Base-by-base conservation (phyloP, 306 rosid genomes). In the Gillenia trifoliata region DNA sequence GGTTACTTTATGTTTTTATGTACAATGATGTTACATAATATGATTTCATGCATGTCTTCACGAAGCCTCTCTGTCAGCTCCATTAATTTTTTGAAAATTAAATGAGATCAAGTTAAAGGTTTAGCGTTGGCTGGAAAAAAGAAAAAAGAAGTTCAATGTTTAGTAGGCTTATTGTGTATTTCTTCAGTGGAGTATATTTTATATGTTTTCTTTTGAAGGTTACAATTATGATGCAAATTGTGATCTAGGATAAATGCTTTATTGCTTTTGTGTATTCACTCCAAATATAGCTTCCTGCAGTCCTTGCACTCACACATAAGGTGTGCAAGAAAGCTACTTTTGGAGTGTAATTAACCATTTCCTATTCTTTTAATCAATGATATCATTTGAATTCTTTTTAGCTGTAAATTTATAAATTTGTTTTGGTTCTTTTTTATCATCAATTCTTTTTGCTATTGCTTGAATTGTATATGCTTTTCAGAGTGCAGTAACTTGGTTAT, bases 401-500 rank as follows among this genome's bases (percentile, higher is more conserved):
- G 54, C 67, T 69, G 61, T 36, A 38, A 40, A 22, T 11, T 23
- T 47, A 19, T 22, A 16, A 57, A 25, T 79, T 3, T 28, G 3
- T 47, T 45, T 55, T 56, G 25, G 1, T 29, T 64, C 41, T 22
- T 59, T 73, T 16, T 54, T 33, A 9, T 64, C 26, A 19, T 22
- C n/a, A 78, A 31, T 54, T 77, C 8, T 34, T 45, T 75, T 52
- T 64, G 63, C 68, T 70, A 30, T 54, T 34, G 25, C 11, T 68
- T 40, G 52, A 57, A 72, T 28, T 55, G 50, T 75, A 57, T 20
- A 65, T 79, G 22, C 66, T 49, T 77, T 66, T 78, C 86, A 95
- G 99, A 92, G 99, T 86, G 99, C 99, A 12, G 98, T 92, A 75
- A 92, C 98, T 71, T 95, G 99, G 99, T 88, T 95, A 73, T 92